These are phyloP conservation scores for Drosera capensis DNA, from an alignment of 148 eudicot genomes.

Conservation along the genomic window DNA sequence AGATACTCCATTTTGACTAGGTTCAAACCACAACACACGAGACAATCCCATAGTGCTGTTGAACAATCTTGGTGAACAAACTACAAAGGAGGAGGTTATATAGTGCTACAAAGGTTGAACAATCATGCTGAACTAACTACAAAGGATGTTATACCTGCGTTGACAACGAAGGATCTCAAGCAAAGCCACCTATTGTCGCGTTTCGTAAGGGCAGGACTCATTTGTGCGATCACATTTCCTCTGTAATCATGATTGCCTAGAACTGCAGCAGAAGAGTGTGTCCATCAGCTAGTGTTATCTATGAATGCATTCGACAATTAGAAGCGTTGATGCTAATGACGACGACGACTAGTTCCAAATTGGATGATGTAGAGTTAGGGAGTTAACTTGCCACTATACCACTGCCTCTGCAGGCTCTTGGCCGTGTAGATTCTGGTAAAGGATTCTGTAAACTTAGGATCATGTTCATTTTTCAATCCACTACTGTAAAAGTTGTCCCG, in stretches of 20 bases:
- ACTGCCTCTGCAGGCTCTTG: conserved; percentile 56
- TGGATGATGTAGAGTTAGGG: not conserved
- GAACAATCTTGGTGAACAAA: too few species aligned
- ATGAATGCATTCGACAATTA: not conserved
- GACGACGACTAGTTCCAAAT: not conserved
- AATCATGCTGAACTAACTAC: not conserved
- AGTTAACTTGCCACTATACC: conserved; percentile 46
- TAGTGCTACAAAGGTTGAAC: not conserved
- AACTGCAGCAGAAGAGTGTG: conserved; percentile 21
- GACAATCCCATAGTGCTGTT: too few species aligned
- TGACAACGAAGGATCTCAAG: conserved; percentile 45
- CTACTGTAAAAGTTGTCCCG: conserved; percentile 74
- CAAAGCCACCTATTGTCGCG: conserved; percentile 61
- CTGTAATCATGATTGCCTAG: conserved; percentile 81
- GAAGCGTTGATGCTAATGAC: not conserved
- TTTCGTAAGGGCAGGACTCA: conserved; percentile 33
- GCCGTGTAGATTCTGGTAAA: conserved; percentile 49
- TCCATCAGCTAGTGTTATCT: not conserved
- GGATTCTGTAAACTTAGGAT: conserved; percentile 53
- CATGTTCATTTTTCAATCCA: conserved; percentile 44
- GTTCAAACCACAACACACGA: too few species aligned
- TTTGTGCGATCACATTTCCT: conserved; percentile 61
- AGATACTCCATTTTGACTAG: too few species aligned
- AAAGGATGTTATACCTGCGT: conserved; percentile 29
- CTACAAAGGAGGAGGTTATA: too few species aligned